Conservation (phyloP, 352 stramenopile genomes). For the Thalassiosira mediterranea region DNA sequence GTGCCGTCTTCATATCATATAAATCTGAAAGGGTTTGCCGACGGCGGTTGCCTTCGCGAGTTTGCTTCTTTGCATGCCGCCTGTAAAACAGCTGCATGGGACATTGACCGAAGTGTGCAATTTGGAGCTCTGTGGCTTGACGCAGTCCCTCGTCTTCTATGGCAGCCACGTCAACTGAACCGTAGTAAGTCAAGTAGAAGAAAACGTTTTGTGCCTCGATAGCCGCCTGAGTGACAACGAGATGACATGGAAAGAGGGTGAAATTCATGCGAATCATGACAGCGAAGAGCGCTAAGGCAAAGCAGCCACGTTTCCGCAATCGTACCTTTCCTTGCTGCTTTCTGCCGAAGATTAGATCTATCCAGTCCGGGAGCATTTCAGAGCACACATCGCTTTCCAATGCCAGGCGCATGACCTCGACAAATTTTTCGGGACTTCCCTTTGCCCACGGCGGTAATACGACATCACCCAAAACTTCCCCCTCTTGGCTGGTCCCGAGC, state of each 20-base stretch:
- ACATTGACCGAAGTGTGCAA: slow-evolving; percentile 98
- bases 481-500: slow-evolving; percentile 91
- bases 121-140: slow-evolving; percentile 92
- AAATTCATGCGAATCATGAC: too few relatives aligned
- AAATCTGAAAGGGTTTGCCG: slow-evolving; percentile 60
- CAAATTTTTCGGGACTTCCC: slow-evolving; percentile 91
- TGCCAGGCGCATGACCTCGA: slow-evolving; percentile 92
- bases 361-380: slow-evolving; percentile 96
- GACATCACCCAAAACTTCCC: slow-evolving; percentile 89
- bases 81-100: slow-evolving; percentile 88
- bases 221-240: slow-evolving; percentile 70
- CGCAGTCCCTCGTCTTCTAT: slow-evolving; percentile 87
- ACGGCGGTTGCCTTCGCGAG: slow-evolving; percentile 21
- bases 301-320: not conserved
- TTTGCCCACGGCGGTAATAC: slow-evolving; percentile 93
- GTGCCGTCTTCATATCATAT: slow-evolving; percentile 49
- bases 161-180: slow-evolving; percentile 82
- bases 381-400: slow-evolving; percentile 95
- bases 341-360: slow-evolving; percentile 95
- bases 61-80: slow-evolving; percentile 50
- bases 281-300: too few relatives aligned
- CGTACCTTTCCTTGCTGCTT: slow-evolving; percentile 91
- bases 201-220: slow-evolving; percentile 96
- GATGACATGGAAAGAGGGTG: not conserved
- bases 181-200: slow-evolving; percentile 97